phyloP scores from a whole-genome alignment of 2,329 filamentous ascomycete species.

The Aspergillus niger region DNA sequence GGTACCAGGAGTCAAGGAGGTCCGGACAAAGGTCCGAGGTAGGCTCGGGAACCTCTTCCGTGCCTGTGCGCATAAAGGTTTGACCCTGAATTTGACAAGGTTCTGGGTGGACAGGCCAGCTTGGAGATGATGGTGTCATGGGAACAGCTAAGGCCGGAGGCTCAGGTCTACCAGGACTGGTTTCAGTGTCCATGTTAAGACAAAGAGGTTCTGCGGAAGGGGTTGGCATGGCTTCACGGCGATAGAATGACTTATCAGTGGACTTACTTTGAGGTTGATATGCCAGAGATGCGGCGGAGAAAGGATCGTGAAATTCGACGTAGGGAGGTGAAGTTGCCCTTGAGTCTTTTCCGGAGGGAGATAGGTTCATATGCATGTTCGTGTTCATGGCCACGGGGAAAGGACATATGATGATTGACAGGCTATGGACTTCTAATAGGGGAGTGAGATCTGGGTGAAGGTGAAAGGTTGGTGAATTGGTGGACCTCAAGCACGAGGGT shows the following conservation, averaged over 20 bases:
- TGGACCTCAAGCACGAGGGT: not conserved
- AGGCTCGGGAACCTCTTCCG: not conserved
- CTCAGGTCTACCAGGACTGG: conserved; percentile 27
- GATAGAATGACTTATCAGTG: not conserved
- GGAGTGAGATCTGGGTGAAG: not conserved
- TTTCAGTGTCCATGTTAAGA: conserved; percentile 34
- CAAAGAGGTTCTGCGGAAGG: conserved; percentile 27
- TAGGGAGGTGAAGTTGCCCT: conserved; percentile 32
- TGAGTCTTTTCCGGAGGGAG: conserved; percentile 33
- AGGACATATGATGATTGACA: conserved; percentile 22
- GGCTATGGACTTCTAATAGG: too few relatives aligned
- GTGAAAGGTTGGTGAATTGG: not conserved
- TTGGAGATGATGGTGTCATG: not conserved
- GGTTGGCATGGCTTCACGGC: conserved; percentile 4
- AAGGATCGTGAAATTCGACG: conserved; percentile 32
- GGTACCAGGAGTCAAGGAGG: conserved; percentile 83
- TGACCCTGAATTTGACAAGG: not conserved
- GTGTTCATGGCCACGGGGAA: conserved; percentile 30
- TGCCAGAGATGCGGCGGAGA: conserved; percentile 24
- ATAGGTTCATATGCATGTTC: conserved; percentile 15
- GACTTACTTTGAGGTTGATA: conserved; percentile 32
- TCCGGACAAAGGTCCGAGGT: conserved; percentile 46
- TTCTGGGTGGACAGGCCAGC: not conserved
- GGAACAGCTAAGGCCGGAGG: conserved; percentile 5
- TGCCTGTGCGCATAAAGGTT: not conserved